Percentiles rank a stretch among this genome's conserved stretches.
These are phyloP conservation scores for Eucalyptus melliodora DNA, from an alignment of 345 rosid genomes.

Conservation along the genomic window DNA sequence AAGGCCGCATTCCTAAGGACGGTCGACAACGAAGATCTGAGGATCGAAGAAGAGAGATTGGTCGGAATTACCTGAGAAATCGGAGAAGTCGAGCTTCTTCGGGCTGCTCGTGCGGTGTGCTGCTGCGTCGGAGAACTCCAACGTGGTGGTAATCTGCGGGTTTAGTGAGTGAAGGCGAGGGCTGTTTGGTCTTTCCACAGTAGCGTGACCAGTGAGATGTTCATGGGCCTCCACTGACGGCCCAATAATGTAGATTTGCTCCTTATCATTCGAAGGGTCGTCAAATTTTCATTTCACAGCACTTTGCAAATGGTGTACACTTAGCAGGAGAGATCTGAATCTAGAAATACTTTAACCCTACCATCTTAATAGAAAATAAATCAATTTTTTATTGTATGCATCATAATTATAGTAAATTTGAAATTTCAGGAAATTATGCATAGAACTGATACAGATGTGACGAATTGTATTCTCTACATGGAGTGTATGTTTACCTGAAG, in stretches of 20 bases:
- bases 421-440: neutral
- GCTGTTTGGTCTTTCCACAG: neutral
- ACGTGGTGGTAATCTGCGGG: neutral
- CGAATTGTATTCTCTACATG: rapidly evolving
- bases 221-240: neutral
- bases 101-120: neutral
- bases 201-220: neutral
- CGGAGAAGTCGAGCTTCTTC: neutral
- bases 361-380: neutral
- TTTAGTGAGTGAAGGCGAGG: neutral
- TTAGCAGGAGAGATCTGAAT: neutral
- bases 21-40: neutral
- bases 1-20: neutral
- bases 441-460: rapidly evolving
- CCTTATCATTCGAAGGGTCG: rapidly evolving
- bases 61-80: neutral
- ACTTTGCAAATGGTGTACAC: rapidly evolving
- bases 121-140: neutral
- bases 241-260: neutral
- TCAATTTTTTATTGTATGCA: neutral
- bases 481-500: neutral
- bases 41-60: neutral
- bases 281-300: neutral
- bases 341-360: neutral
- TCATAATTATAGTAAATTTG: neutral